Evolutionary conservation across 1,284 basidiomycete species (phyloP).

Genomic region (Xerocomus minutiporus): DNA sequence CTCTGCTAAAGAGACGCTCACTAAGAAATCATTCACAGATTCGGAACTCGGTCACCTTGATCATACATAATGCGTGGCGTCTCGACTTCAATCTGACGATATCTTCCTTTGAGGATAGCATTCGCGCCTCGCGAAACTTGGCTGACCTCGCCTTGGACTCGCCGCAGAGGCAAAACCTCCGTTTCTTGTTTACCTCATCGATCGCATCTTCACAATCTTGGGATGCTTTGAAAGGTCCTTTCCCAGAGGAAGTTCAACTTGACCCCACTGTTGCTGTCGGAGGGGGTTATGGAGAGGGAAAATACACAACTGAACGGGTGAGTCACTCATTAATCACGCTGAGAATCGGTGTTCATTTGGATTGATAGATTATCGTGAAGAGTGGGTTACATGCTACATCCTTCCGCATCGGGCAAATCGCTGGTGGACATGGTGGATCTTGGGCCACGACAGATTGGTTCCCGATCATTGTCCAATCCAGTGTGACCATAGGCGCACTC

Average conservation of each 20-base stretch:
- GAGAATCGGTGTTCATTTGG: not conserved
- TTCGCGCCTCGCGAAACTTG: conserved; percentile 23
- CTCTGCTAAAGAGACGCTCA: too few relatives aligned
- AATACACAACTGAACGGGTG: conserved; percentile 37
- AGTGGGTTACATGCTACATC: conserved; percentile 25
- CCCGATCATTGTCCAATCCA: conserved; percentile 15
- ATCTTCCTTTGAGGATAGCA: conserved; percentile 23
- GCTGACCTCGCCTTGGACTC: conserved; percentile 17
- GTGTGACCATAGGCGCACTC: too few relatives aligned
- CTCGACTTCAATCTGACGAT: conserved; percentile 26
- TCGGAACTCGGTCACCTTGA: conserved; percentile 18
- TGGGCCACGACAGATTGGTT: conserved; percentile 35
- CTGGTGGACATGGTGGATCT: conserved; percentile 25
- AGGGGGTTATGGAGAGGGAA: conserved; percentile 34
- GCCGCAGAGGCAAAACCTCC: conserved; percentile 10
- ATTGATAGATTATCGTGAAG: conserved; percentile 21
- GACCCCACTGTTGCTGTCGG: conserved; percentile 25
- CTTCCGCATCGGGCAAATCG: conserved; percentile 34
- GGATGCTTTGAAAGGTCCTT: conserved; percentile 32
- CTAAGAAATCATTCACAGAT: conserved; percentile 9
- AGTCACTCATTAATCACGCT: not conserved
- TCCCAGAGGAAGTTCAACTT: conserved; percentile 31
- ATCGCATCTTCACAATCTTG: conserved; percentile 32
- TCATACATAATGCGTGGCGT: conserved; percentile 31
- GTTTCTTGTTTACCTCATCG: conserved; percentile 36